phyloP scores from a whole-genome alignment of 1,284 basidiomycete species.

The Ceratobasidium sp. region DNA sequence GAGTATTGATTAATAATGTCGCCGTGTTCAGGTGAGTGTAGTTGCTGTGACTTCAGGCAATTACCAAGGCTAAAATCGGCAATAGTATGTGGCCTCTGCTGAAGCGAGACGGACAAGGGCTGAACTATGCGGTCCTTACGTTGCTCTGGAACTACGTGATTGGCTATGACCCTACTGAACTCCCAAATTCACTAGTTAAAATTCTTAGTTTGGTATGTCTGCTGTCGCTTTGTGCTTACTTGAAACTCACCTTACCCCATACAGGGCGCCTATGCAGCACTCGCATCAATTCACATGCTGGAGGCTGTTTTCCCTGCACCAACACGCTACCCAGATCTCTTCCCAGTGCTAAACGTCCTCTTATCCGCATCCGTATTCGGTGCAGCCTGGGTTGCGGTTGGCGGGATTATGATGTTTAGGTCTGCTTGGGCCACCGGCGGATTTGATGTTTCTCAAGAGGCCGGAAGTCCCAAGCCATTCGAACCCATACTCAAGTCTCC shows the following conservation, averaged over 20 bases:
- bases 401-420: constrained; percentile 47
- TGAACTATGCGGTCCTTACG: constrained; percentile 75
- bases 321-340: constrained; percentile 84
- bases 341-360: constrained; percentile 86
- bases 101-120: constrained; percentile 77
- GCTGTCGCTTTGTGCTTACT: no score
- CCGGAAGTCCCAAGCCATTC: not conserved
- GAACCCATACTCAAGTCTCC: constrained; percentile 6
- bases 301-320: constrained; percentile 73
- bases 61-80: not conserved
- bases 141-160: constrained; percentile 84
- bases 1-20: constrained; percentile 84
- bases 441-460: constrained; percentile 11
- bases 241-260: constrained; percentile 9
- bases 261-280: constrained; percentile 70
- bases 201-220: constrained; percentile 67
- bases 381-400: constrained; percentile 57
- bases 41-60: not conserved
- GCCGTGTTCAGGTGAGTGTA: constrained; percentile 81
- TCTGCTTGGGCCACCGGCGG: constrained; percentile 36
- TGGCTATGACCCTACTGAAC: constrained; percentile 73
- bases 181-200: constrained; percentile 62
- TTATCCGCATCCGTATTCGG: constrained; percentile 81
- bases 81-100: constrained; percentile 90
- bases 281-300: constrained; percentile 67